These are phyloP conservation scores for Purpureocillium takamizusanense DNA, from an alignment of 2,329 filamentous ascomycete species.

Conservation along the genomic window DNA sequence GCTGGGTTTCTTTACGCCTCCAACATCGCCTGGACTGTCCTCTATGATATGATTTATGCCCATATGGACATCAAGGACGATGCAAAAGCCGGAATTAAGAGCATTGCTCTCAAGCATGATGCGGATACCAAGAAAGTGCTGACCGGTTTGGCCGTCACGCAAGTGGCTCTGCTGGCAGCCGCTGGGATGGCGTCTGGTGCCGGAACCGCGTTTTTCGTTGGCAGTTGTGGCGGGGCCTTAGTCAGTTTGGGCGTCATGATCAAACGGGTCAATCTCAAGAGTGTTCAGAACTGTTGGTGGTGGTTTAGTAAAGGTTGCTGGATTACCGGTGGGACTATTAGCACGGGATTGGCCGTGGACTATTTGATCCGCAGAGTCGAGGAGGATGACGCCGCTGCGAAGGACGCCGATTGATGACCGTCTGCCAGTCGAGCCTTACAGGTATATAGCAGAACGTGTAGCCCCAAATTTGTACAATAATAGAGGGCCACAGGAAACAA, in stretches of 20 bases:
- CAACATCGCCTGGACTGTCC: slow-evolving; percentile 76
- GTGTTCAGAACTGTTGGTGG: slow-evolving; percentile 63
- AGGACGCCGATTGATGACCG: too few species aligned
- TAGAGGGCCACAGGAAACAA: not conserved
- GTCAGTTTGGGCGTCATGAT: slow-evolving; percentile 58
- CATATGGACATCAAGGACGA: slow-evolving; percentile 89
- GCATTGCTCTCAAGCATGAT: slow-evolving; percentile 73
- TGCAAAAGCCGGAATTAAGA: slow-evolving; percentile 78
- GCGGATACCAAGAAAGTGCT: slow-evolving; percentile 69
- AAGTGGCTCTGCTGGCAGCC: slow-evolving; percentile 60
- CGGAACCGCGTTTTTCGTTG: slow-evolving; percentile 58
- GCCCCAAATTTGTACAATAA: not conserved
- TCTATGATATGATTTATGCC: slow-evolving; percentile 91
- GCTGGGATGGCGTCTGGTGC: slow-evolving; percentile 61
- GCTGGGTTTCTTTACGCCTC: slow-evolving; percentile 65
- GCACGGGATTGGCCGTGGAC: slow-evolving; percentile 48
- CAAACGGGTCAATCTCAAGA: slow-evolving; percentile 55
- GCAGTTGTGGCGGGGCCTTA: slow-evolving; percentile 57
- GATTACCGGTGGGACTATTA: slow-evolving; percentile 57
- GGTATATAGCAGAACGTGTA: too few species aligned
- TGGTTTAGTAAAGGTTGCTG: slow-evolving; percentile 67
- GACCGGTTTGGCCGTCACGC: slow-evolving; percentile 57
- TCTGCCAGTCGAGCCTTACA: too few species aligned
- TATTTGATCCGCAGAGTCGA: slow-evolving; percentile 44
- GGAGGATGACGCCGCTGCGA: slow-evolving; percentile 7